Conservation (phyloP, 495 filamentous ascomycete species). For the Lophiotrema nucula region DNA sequence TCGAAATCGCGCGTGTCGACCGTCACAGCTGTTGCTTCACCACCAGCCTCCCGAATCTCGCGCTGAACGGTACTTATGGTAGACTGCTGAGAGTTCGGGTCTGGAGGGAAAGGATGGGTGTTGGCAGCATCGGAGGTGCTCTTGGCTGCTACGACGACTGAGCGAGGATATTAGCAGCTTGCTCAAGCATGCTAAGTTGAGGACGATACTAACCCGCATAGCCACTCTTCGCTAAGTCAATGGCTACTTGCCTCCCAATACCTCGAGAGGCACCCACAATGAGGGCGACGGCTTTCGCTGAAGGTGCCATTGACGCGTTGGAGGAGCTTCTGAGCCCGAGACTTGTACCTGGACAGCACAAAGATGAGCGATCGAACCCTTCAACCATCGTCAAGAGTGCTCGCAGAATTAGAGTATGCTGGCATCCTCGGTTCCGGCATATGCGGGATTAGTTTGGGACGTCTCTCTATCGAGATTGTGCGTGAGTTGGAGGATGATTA, state of each 20-base stretch:
- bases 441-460: not conserved
- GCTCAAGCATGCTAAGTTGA: not conserved
- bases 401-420: no score
- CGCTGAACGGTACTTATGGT: conserved; percentile 82
- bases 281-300: conserved; percentile 55
- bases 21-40: conserved; percentile 62
- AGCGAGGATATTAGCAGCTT: not conserved
- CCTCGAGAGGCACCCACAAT: conserved; percentile 73
- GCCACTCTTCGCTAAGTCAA: conserved; percentile 68
- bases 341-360: no score
- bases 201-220: conserved; percentile 64
- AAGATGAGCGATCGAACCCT: no score
- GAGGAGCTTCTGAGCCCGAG: no score
- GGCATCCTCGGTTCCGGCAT: conserved; percentile 2
- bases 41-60: conserved; percentile 69
- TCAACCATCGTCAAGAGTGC: not conserved
- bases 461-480: no score
- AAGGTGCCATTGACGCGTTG: conserved; percentile 32
- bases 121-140: conserved; percentile 63
- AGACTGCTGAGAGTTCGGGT: conserved; percentile 75
- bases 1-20: conserved; percentile 67
- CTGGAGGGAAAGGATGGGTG: conserved; percentile 65
- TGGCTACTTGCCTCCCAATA: conserved; percentile 75
- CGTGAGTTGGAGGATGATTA: conserved; percentile 15
- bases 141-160: conserved; percentile 82